Percentiles rank a stretch among this genome's conserved stretches.
Conservation (phyloP, 2,329 filamentous ascomycete species). For the Hypoxylon sp. region DNA sequence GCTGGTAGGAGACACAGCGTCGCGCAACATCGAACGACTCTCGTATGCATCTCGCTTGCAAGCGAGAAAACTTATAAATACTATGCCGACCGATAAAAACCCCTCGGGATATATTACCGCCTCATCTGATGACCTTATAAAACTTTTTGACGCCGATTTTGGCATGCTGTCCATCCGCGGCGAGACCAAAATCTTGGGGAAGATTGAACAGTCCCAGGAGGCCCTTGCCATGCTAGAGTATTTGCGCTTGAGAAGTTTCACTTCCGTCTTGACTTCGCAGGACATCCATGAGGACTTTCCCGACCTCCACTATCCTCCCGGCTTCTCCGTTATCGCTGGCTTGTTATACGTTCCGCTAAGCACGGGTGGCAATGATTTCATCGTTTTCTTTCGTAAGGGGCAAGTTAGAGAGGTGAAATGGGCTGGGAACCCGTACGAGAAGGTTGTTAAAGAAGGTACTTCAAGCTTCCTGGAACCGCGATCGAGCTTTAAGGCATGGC, state of each 20-base stretch:
- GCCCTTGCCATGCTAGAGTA: constrained; percentile 89
- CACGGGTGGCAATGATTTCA: constrained; percentile 83
- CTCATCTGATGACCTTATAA: constrained; percentile 87
- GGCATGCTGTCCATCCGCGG: constrained; percentile 86
- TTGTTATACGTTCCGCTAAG: constrained; percentile 87
- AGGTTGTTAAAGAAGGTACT: constrained; percentile 79
- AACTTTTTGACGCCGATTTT: constrained; percentile 89
- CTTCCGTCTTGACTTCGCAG: constrained; percentile 82
- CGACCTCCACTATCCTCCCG: constrained; percentile 83
- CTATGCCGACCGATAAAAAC: constrained; percentile 83
- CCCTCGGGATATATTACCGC: constrained; percentile 92
- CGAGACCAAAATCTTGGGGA: constrained; percentile 89
- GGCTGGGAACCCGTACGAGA: constrained; percentile 91
- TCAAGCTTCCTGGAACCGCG: constrained; percentile 82
- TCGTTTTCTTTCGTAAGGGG: constrained; percentile 88
- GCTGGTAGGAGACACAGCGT: constrained; percentile 87
- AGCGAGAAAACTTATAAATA: constrained; percentile 90
- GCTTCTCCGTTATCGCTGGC: constrained; percentile 83
- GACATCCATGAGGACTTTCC: constrained; percentile 84
- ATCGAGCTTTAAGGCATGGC: constrained; percentile 85
- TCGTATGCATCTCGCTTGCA: constrained; percentile 89
- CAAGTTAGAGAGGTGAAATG: constrained; percentile 84
- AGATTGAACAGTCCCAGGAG: constrained; percentile 83
- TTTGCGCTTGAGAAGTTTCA: constrained; percentile 80
- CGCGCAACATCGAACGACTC: constrained; percentile 87